Base-by-base conservation (phyloP, 2,329 filamentous ascomycete species). In the Aspergillus sp. region DNA sequence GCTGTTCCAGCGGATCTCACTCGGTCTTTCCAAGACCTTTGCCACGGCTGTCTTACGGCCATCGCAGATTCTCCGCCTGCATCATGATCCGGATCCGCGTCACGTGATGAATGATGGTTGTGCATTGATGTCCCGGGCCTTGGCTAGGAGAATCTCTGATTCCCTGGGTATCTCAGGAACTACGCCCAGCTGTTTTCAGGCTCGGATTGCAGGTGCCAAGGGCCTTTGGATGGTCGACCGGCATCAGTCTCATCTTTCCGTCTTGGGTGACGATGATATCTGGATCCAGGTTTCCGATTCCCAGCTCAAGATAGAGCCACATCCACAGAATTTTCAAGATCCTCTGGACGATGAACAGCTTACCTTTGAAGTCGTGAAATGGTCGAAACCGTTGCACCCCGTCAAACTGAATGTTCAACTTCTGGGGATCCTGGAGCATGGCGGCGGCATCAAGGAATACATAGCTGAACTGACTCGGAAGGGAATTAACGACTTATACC, bases 191-290 rank as follows among this genome's bases (percentile, higher is more conserved):
- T 71, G 65, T 2, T 76, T 79, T 28, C 80, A 83, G 61, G 79
- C 68, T 6, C 69, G 80, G 4, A 78, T 82, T 47, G 73, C 70
- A 12, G 79, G 80, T 1, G 76, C 77, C 0, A 83, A 83, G 60
- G 80, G 80, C 1, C 55, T 83, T 4, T 82, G 80, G 80, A 76
- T 79, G 60, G 67, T 80, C 1, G 76, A 75, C 46, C 63, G 61
- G 3, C 58, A 66, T 53, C 62, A 48, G 55, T 67, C 59, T 5
- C 45, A 47, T 10, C 45, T 55, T 33, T 51, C 34, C 19, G 45
- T 41, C 8, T 54, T 53, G 1, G 58, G 70, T 8, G 56, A 65
- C 26, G 59, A 62, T 2, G 60, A 62, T 2, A 62, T 71, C 7
- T 81, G 78, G 76, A 78, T 83, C 26, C 65, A 78, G 39, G 73